Evolutionary conservation across 495 filamentous ascomycete species (phyloP), one percentile per base, ranked within the genome.

Genomic region (Penicillium cataractarum): DNA sequence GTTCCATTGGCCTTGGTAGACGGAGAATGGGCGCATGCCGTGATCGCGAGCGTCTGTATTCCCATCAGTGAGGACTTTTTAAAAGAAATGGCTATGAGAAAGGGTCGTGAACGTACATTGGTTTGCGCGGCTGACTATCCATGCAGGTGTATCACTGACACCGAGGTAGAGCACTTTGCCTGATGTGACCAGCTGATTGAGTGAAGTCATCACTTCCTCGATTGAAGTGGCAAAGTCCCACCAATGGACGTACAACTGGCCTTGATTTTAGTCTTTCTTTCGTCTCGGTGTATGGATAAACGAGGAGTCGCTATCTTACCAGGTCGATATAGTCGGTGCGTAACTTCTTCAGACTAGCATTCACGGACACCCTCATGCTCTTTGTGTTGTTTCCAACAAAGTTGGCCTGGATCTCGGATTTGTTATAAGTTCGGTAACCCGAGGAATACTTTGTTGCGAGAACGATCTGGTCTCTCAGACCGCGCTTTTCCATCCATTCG

Each of bases 391-490:
- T 91, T 15, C 89, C 89, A 12, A 69, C 71, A 58, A 70, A 81
- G 71, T 88, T 90, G 61, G 82, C 81, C 48, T 80, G 76, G 62
- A 83, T 64, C 27, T 61, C 73, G 32, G 44, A 55, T 8, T 55
- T 61, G 46, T 77, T 73, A 15, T 64, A 69, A 0, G 67, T 22
- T n/a, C 62, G 46, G 26, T 58, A 69, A 12, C 31, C 60, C 21
- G 81, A 83, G 12, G 86, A 87, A 74, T 83, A 93, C 68, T 92
- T 93, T 40, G 90, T 92, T 0, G 89, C 89, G 55, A 93, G 29
- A 0, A 67, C 65, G 6, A 67, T 37, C 15, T 60, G 35, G 33
- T 67, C 65, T 13, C 65, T 54, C 6, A 65, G 55, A 19, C 55
- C 39, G 21, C 65, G 65, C 13, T 46, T 6, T 21, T 58, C 46